Percentiles rank a stretch among this genome's conserved stretches.
Evolutionary conservation across 169 alveolate genomes (phyloP).

Genomic region (Besnoitia besnoiti): DNA sequence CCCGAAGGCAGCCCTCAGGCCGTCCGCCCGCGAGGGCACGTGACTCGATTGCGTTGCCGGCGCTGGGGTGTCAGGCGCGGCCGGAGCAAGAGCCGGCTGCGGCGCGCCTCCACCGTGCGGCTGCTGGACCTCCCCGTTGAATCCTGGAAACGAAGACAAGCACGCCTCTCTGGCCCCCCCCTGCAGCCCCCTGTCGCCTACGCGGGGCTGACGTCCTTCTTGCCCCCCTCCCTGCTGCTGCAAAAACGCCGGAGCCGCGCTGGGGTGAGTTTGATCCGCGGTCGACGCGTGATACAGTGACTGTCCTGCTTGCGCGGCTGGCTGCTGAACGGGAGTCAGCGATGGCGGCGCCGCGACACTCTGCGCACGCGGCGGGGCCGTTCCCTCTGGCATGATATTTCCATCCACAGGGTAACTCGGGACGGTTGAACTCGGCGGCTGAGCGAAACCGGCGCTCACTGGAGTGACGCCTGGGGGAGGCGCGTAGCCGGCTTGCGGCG

Average conservation of each 20-base stretch:
- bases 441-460: neutral
- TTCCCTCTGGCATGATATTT: neutral
- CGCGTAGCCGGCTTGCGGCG: neutral
- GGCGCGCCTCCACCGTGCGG: neutral
- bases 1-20: neutral
- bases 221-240: too few relatives aligned
- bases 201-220: neutral
- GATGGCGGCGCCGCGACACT: neutral
- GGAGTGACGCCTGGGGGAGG: neutral
- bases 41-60: neutral
- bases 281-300: neutral
- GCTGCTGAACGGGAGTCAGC: neutral
- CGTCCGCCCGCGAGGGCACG: neutral
- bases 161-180: neutral
- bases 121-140: neutral
- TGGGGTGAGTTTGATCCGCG: neutral
- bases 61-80: neutral
- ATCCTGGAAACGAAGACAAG: neutral
- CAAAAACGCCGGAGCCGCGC: too few relatives aligned
- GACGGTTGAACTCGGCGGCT: neutral
- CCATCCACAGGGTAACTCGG: neutral
- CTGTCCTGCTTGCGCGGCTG: neutral
- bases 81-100: neutral
- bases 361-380: neutral
- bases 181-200: neutral